A percentile compares a stretch with the other conserved stretches of the same genome.
phyloP scores from a whole-genome alignment of 2,329 filamentous ascomycete species.

The Rhinocladiella mackenziei region DNA sequence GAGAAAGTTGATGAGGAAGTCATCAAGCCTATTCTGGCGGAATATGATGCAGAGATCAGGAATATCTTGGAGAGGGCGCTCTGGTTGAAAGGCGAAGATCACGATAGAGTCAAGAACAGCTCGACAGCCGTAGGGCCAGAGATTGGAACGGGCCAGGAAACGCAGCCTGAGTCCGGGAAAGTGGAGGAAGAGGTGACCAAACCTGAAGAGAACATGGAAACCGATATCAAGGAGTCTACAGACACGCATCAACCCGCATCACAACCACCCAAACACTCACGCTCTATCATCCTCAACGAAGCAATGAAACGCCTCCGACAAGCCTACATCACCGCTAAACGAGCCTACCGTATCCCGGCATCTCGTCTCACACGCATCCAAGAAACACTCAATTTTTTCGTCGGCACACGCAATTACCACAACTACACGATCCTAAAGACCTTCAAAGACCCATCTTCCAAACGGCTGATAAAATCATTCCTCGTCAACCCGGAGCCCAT shows the following conservation, averaged over 20 bases:
- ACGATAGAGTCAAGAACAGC: slow-evolving; percentile 27
- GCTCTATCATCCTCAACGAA: slow-evolving; percentile 51
- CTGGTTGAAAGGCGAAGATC: slow-evolving; percentile 37
- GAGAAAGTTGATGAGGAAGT: slow-evolving; percentile 72
- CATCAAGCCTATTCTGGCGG: slow-evolving; percentile 63
- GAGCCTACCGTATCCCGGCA: slow-evolving; percentile 73
- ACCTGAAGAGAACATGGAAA: not conserved
- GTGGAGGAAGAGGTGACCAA: not conserved
- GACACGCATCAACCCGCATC: not conserved
- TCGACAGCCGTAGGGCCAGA: slow-evolving; percentile 14
- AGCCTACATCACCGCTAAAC: slow-evolving; percentile 77
- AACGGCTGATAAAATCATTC: slow-evolving; percentile 91
- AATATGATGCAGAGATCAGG: slow-evolving; percentile 41
- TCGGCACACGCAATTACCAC: slow-evolving; percentile 88
- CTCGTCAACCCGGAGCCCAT: slow-evolving; percentile 70
- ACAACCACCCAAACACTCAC: slow-evolving; percentile 3
- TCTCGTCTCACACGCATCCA: slow-evolving; percentile 71
- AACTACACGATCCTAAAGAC: slow-evolving; percentile 95
- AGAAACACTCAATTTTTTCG: slow-evolving; percentile 67
- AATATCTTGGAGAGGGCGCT: slow-evolving; percentile 38
- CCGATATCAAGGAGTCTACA: not conserved
- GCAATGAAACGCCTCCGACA: slow-evolving; percentile 72
- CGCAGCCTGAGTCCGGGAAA: too few species aligned
- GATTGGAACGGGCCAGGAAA: too few species aligned
- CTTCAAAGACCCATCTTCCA: slow-evolving; percentile 74